phyloP scores from a whole-genome alignment of 163 green algal genomes.

The Chloroidium sp. region DNA sequence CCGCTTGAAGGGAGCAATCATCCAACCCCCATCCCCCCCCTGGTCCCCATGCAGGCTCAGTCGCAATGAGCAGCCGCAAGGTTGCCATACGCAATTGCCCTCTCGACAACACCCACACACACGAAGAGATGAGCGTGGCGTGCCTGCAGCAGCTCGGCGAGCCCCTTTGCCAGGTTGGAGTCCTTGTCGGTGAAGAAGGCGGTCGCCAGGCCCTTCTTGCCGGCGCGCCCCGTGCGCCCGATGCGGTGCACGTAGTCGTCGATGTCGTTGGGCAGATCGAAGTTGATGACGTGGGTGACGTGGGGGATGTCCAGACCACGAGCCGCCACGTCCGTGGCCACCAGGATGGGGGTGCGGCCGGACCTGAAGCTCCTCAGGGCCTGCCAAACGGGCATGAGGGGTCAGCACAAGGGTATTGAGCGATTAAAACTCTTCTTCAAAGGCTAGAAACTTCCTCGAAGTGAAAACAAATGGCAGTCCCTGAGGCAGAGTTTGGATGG shows the following conservation, averaged over 20 bases:
- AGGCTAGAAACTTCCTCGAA: no score
- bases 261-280: conserved; percentile 88
- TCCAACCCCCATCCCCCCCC: no score
- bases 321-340: conserved; percentile 95
- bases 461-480: background rate
- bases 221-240: conserved; percentile 73
- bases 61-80: no score
- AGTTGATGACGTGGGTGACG: conserved; percentile 87
- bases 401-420: background rate
- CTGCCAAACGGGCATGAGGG: conserved; percentile 15
- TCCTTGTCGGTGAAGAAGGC: conserved; percentile 80
- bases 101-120: no score
- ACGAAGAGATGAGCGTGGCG: background rate
- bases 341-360: conserved; percentile 88
- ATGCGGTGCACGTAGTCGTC: conserved; percentile 99
- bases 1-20: background rate
- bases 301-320: conserved; percentile 96
- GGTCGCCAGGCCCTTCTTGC: conserved; percentile 80
- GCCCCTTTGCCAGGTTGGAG: conserved; percentile 27
- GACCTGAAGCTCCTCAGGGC: conserved; percentile 86
- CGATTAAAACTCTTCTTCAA: background rate
- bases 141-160: conserved; percentile 40
- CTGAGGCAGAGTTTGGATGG: background rate
- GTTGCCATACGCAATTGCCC: no score
- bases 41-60: no score